Percentiles rank a stretch among this genome's conserved stretches.
These are phyloP conservation scores for Alopecurus myosuroides DNA, from an alignment of 176 grass and related monocot species.

Conservation along the genomic window DNA sequence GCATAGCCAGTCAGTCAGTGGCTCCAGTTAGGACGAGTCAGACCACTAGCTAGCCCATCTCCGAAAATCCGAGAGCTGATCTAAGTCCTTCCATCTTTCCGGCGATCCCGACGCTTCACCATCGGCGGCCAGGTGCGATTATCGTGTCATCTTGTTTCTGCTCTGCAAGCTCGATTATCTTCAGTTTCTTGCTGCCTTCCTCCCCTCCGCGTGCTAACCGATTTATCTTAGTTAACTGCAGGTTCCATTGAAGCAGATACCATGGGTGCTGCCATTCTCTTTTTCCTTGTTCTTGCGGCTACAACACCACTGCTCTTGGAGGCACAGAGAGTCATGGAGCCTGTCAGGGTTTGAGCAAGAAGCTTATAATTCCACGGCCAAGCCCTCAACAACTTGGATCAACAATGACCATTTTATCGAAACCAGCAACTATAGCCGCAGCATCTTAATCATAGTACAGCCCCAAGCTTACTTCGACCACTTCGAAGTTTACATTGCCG, in stretches of 20 bases:
- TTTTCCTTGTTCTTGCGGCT: background rate
- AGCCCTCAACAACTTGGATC: background rate
- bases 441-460: background rate
- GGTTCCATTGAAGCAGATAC: background rate
- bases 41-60: background rate
- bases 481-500: background rate
- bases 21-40: background rate
- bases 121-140: background rate
- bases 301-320: background rate
- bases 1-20: background rate
- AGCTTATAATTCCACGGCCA: background rate
- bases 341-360: no score
- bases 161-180: background rate
- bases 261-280: background rate
- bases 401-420: background rate
- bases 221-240: background rate
- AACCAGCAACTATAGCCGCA: background rate
- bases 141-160: background rate
- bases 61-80: background rate
- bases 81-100: background rate
- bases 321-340: fast-evolving
- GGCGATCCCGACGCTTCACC: background rate
- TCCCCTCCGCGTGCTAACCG: background rate
- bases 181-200: background rate
- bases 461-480: background rate